Percentiles rank a stretch among this genome's conserved stretches.
Evolutionary conservation across 805 yeast species (phyloP).

Genomic region (Wickerhamomyces tratensis): DNA sequence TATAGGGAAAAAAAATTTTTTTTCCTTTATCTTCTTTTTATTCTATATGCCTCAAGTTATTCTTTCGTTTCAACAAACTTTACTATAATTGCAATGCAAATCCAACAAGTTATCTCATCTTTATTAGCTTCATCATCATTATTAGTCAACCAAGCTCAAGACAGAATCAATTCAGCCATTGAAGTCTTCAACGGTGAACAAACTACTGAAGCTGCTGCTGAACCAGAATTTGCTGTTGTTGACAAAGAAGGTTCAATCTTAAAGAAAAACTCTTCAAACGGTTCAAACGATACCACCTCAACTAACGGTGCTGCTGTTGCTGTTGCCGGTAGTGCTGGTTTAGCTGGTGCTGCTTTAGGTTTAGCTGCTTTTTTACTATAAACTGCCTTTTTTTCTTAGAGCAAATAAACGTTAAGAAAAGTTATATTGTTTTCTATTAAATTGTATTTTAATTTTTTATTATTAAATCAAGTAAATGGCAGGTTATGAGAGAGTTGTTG

Average conservation of each 20-base stretch:
- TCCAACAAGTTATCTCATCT: constrained; percentile 21
- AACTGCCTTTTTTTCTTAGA: not conserved
- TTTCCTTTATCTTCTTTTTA: too few species aligned
- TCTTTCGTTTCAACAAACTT: too few species aligned
- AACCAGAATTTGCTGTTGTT: constrained; percentile 1
- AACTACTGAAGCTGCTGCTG: not conserved
- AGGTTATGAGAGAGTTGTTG: too few species aligned
- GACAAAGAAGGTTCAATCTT: constrained; percentile 2
- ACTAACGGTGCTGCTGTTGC: constrained; percentile 14
- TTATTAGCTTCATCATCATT: constrained; percentile 16
- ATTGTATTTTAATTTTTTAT: too few species aligned
- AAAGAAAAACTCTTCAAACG: constrained; percentile 14
- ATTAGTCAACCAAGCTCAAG: constrained; percentile 4
- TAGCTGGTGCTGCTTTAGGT: constrained; percentile 16
- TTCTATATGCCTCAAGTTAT: not conserved
- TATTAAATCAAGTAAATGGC: too few species aligned
- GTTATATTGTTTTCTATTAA: too few species aligned
- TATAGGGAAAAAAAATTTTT: too few species aligned
- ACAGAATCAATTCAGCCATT: not conserved
- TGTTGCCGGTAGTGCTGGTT: constrained; percentile 11
- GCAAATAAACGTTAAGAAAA: too few species aligned
- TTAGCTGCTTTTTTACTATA: constrained; percentile 17
- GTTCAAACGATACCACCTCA: constrained; percentile 11
- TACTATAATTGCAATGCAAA: constrained; percentile 11
- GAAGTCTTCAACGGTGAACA: too few species aligned